Base-by-base conservation (phyloP, 1,284 basidiomycete genomes). In the Pseudozyma hubeiensis region DNA sequence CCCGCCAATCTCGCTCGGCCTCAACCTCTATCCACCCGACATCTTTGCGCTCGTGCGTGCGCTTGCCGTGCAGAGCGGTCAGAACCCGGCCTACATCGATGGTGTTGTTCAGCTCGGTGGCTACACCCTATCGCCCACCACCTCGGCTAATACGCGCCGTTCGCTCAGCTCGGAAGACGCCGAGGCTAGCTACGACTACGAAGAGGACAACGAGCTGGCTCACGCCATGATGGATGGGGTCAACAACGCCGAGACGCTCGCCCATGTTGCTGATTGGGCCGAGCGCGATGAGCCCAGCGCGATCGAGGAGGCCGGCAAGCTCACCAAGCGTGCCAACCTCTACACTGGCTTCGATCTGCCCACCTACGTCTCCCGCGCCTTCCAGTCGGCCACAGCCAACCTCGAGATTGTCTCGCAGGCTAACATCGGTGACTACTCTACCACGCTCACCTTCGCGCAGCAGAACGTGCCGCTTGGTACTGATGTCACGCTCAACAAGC, bases 1-100 rank as follows among this genome's bases (percentile, higher is more conserved):
- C 11, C 91, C 91, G 4, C 80, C 81, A 7, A 84, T 92, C 60
- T 85, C 89, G 56, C 84, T 93, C 47, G 85, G 89, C 75, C 87
- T 92, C 87, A 92, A 92, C 81, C 88, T 91, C 67, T 90, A 91
- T 73, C 91, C 91, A 24, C 84, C 88, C n/a, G 86, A 88, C 34
- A 86, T 93, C 43, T 92, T 93, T 81, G 90, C 90, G 0, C 86
- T 92, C 16, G 90, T 91, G 33, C 88, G 91, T 30, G 87, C 87
- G 3, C 86, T 92, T 6, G 90, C 90, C 9, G 86, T 90, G 14
- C 86, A 90, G 67, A 89, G 90, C 9, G 90, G 90, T 4, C 82
- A 91, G 62, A 86, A 89, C 73, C 88, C 89, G 1, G 86, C 86
- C 11, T 90, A 89, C 44, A 85, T 93, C 62, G 92, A 93, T 72